Base-by-base conservation (phyloP, 768 basidiomycete genomes). In the Lactarius akahatsu region DNA sequence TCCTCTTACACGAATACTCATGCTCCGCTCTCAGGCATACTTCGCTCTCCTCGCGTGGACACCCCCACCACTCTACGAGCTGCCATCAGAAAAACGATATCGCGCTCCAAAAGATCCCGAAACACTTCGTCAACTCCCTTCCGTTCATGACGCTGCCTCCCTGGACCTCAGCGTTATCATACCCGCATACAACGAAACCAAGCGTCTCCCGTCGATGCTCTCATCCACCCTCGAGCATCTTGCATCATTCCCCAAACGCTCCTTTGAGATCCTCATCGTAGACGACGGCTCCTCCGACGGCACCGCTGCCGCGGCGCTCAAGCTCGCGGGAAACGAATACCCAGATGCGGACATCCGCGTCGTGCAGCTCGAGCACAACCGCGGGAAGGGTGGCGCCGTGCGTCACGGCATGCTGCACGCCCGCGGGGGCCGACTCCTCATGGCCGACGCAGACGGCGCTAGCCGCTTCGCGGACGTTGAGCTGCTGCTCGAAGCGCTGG, bases 371-470 rank as follows among this genome's bases (percentile, higher is more conserved):
- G 86, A 86, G 74, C 80, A 81, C 72, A 98, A 98, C 73, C 78
- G 90, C 20, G 95, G 95, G 1, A 98, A 98, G 74, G 96, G 96
- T 23, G 96, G 94, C 3, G 92, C 94, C 0, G 94, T 97, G 28
- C 81, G 90, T 40, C 96, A 97, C 77, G 95, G 96, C 41, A 92
- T 96, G 85, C 75, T 96, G 69, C 87, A 90, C 72, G 83, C 86
- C 9, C 83, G 92, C 4, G 96, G 96, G 8, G 77, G 81, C 70
- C 79, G 92, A 11, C 78, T 97, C 55, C 78, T 98, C 61, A 94
- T 97, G 86, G 96, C 89, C 52, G 96, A 98, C 73, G 96, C 96
- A 9, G 96, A 98, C 71, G 96, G 91, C 4, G 96, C 96, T 40
- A 95, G 93, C 67, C 82, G 87, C 57, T 95, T 98, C 72, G 81